Conservation (phyloP, 1,284 basidiomycete species). For the Cutaneotrichosporon cutaneum region DNA sequence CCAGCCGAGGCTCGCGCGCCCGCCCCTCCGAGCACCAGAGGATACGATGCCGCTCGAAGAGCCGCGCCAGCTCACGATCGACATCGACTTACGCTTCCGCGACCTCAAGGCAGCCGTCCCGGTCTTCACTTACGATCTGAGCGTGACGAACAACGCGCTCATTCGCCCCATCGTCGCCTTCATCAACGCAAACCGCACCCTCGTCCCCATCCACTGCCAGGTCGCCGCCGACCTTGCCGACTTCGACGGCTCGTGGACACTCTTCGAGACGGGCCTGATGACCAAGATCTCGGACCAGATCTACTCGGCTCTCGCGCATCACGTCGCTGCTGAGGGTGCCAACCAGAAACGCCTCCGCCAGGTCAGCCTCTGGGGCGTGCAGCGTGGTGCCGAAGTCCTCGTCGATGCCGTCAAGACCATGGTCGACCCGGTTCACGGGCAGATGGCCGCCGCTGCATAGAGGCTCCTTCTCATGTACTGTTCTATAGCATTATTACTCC, state of each 20-base stretch:
- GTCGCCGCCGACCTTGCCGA: slow-evolving; percentile 74
- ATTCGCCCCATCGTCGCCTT: slow-evolving; percentile 97
- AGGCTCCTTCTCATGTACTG: neutral
- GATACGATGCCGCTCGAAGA: slow-evolving; percentile 13
- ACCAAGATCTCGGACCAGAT: slow-evolving; percentile 56
- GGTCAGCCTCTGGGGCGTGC: slow-evolving; percentile 78
- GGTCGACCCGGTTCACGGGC: slow-evolving; percentile 53
- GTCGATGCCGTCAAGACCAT: slow-evolving; percentile 62
- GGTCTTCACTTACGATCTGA: slow-evolving; percentile 79
- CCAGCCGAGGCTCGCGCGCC: slow-evolving; percentile 79
- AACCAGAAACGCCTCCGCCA: slow-evolving; percentile 82
- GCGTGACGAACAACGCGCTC: slow-evolving; percentile 90
- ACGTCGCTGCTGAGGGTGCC: slow-evolving; percentile 75
- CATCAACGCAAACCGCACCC: slow-evolving; percentile 90
- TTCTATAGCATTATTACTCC: neutral
- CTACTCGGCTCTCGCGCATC: slow-evolving; percentile 86
- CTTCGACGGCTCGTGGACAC: slow-evolving; percentile 85
- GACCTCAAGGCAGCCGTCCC: slow-evolving; percentile 96
- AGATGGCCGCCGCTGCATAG: slow-evolving; percentile 7
- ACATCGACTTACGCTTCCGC: slow-evolving; percentile 91
- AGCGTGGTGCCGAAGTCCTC: slow-evolving; percentile 67
- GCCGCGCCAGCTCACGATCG: slow-evolving; percentile 64
- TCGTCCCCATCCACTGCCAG: slow-evolving; percentile 85
- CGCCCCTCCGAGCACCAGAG: slow-evolving; percentile 74
- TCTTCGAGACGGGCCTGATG: slow-evolving; percentile 51